Base-by-base conservation (phyloP, 768 basidiomycete species). In the Boletus tylopilopsis region DNA sequence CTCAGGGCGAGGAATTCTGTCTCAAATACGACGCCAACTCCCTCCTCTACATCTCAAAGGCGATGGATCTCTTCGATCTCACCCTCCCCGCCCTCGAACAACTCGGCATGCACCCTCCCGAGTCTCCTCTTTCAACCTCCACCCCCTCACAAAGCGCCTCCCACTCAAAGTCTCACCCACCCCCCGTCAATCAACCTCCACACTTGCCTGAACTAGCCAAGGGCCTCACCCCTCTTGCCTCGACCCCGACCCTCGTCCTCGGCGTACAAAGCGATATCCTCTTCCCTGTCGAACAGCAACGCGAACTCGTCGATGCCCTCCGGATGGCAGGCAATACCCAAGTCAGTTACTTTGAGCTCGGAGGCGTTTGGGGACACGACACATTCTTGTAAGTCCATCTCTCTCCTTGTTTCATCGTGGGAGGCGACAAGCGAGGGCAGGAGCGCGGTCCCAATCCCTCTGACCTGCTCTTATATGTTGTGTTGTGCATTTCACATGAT, bases 291-390 rank as follows among this genome's bases (percentile, higher is more conserved):
- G 95, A 98, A 61, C 96, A 99, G 69, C 96, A 98, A 65, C 76
- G 95, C 33, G 96, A 99, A 70, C 74, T 95, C 8, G 93, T 85
- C 6, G 93, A 96, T 66, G 95, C 94, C 21, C 70, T 99, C 54
- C 80, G 91, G 52, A 80, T 92, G 79, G 83, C 87, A 1, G 96
- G 96, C 0, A 98, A 97, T 67, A 69, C 82, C 15, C 73, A 78
- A 49, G 96, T 99, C 23, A 87, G 90, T 51, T 98, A 97, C 68
- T 99, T 95, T 65, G 96, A 98, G 70, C 78, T 98, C 2, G 95
- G 95, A 23, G 94, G 95, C 9, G 94, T 98, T n/a, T 98, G 94
- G 94, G 96, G 96, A 2, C 95, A 99, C 63, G 95, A 99, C 70
- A 97, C 94, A 19, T 97, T 97, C 73, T 73, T 98, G 83, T 87